Conservation (phyloP, 257 asterid genomes). For the Forsythia viridissima region DNA sequence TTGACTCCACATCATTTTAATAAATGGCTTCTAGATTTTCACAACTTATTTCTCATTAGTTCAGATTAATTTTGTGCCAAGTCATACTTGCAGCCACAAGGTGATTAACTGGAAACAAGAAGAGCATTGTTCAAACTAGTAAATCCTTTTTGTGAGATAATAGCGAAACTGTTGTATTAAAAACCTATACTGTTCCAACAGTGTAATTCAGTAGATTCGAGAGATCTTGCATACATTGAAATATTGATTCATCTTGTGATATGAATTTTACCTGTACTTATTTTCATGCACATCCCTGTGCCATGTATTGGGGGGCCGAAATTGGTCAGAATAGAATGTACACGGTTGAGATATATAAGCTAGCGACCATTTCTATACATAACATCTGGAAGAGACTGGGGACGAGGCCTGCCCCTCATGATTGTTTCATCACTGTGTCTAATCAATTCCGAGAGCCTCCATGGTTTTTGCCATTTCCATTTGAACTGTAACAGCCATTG, state of each 20-base stretch:
- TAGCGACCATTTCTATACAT: constrained; percentile 73
- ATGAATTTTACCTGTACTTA: constrained; percentile 50
- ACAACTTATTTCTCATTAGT: background rate
- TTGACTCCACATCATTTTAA: background rate
- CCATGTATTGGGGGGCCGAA: constrained; percentile 47
- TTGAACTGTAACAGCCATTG: constrained; percentile 98
- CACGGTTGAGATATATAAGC: constrained; percentile 35
- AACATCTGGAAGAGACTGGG: constrained; percentile 70
- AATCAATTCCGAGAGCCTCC: constrained; percentile 96
- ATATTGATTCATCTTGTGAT: background rate
- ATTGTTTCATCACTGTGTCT: constrained; percentile 96
- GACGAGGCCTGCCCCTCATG: constrained; percentile 81
- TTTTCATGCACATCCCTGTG: constrained; percentile 37
- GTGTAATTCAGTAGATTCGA: background rate
- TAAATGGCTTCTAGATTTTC: background rate
- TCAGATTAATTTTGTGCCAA: background rate
- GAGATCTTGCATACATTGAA: background rate
- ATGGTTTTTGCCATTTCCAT: constrained; percentile 99
- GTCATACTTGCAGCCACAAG: background rate
- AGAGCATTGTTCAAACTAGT: background rate
- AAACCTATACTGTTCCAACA: background rate
- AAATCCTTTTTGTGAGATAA: background rate
- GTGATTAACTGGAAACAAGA: background rate
- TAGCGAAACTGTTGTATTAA: background rate
- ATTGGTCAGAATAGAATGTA: constrained; percentile 43